phyloP scores from a whole-genome alignment of 2,329 filamentous ascomycete species.

The Alternaria hordeiaustralica region DNA sequence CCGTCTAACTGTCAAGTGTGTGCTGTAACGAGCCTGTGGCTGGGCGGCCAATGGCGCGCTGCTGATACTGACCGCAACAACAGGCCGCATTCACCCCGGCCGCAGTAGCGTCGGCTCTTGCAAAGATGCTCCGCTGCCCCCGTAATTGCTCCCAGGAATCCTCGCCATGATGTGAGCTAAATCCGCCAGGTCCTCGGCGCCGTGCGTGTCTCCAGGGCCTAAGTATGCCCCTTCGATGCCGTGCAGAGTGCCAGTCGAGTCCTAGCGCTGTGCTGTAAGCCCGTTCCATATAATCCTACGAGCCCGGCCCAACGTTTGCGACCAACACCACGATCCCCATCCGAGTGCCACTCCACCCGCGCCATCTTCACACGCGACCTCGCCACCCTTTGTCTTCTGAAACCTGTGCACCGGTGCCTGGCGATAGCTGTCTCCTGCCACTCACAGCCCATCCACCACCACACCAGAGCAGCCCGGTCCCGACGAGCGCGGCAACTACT shows the following conservation, averaged over 20 bases:
- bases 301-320: conserved; percentile 26
- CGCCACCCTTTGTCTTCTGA: conserved; percentile 26
- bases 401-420: conserved; percentile 28
- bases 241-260: conserved; percentile 12
- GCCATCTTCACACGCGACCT: conserved; percentile 25
- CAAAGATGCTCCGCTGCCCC: conserved; percentile 22
- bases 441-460: conserved; percentile 26
- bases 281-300: conserved; percentile 24
- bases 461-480: conserved; percentile 26
- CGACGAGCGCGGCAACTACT: conserved; percentile 25
- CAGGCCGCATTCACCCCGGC: conserved; percentile 10
- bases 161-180: conserved; percentile 26
- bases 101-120: conserved; percentile 19
- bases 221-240: conserved; percentile 3
- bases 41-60: conserved; percentile 18
- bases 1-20: conserved; percentile 15
- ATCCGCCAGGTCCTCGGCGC: conserved; percentile 29
- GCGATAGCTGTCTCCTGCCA: conserved; percentile 28
- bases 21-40: conserved; percentile 4
- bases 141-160: conserved; percentile 24
- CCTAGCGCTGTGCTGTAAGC: conserved; percentile 15
- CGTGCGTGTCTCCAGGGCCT: conserved; percentile 10
- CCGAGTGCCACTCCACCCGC: conserved; percentile 13
- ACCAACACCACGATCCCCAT: conserved; percentile 16
- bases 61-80: conserved; percentile 24